Conservation (phyloP, 441 rosid species). For the Populus hybrid region DNA sequence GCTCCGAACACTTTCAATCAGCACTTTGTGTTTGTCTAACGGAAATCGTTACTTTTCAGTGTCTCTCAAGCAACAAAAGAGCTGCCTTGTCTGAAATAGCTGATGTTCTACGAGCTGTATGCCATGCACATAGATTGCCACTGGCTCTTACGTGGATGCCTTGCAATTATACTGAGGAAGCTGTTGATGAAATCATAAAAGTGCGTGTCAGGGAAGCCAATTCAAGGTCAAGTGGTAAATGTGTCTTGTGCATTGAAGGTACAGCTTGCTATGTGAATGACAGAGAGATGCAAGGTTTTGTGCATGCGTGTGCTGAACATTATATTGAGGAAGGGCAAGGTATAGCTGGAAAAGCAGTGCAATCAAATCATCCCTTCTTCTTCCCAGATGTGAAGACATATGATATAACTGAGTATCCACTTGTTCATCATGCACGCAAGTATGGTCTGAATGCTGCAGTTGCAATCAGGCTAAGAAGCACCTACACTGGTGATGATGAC, state of each 20-base stretch:
- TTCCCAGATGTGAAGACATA: slow-evolving; percentile 69
- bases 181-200: slow-evolving; percentile 38
- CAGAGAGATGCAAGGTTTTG: slow-evolving; percentile 65
- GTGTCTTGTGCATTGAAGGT: slow-evolving; percentile 60
- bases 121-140: slow-evolving; percentile 83
- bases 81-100: slow-evolving; percentile 74
- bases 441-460: slow-evolving; percentile 87
- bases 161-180: slow-evolving; percentile 47
- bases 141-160: slow-evolving; percentile 96
- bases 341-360: slow-evolving; percentile 78
- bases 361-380: slow-evolving; percentile 78
- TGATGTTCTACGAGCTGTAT: slow-evolving; percentile 77
- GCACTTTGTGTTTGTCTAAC: slow-evolving; percentile 12
- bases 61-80: slow-evolving; percentile 61
- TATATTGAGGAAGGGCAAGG: slow-evolving; percentile 82
- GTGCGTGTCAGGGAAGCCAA: slow-evolving; percentile 40
- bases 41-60: slow-evolving; percentile 44
- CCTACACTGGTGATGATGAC: slow-evolving; percentile 65
- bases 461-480: slow-evolving; percentile 83
- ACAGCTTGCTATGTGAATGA: slow-evolving; percentile 80
- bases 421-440: slow-evolving; percentile 89
- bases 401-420: slow-evolving; percentile 69
- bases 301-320: slow-evolving; percentile 74
- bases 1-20: background rate
- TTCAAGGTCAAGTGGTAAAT: slow-evolving; percentile 29